These are phyloP conservation scores for Metarhizium anisopliae DNA, from an alignment of 2,329 filamentous ascomycete genomes.

Conservation along the genomic window DNA sequence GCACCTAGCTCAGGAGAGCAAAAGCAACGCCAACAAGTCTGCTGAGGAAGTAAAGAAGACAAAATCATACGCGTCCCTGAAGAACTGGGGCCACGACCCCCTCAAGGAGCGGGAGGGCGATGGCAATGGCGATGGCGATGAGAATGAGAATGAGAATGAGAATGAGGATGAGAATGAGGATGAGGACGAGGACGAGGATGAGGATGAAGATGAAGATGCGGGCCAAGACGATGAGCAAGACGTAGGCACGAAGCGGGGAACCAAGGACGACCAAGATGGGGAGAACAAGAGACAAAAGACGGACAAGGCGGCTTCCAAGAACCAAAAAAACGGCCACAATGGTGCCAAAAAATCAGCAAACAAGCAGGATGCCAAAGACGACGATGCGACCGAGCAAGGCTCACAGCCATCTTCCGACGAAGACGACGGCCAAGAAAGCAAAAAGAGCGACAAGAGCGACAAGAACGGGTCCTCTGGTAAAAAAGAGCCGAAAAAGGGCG, in stretches of 20 bases:
- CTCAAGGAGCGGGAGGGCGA: slow-evolving; percentile 28
- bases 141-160: too few species aligned
- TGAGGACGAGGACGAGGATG: slow-evolving; percentile 7
- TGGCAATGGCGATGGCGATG: slow-evolving; percentile 1
- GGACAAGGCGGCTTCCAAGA: background rate
- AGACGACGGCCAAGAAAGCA: slow-evolving; percentile 1
- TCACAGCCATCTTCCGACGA: background rate
- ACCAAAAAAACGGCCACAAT: background rate
- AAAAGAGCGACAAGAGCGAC: background rate
- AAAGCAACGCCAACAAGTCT: slow-evolving; percentile 44
- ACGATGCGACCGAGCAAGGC: background rate
- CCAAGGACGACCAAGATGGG: background rate
- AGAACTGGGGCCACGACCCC: slow-evolving; percentile 53
- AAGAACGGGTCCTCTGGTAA: slow-evolving; percentile 4
- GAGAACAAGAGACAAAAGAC: background rate
- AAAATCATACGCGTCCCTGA: slow-evolving; percentile 48
- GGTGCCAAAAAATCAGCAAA: background rate
- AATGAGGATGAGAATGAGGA: slow-evolving; percentile 4
- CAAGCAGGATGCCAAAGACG: background rate
- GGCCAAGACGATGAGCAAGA: background rate
- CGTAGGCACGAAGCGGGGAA: background rate
- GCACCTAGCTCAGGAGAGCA: slow-evolving; percentile 56
- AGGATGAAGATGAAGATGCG: background rate
- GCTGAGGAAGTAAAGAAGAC: slow-evolving; percentile 35
- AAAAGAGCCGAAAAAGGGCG: slow-evolving; percentile 28